Evolutionary conservation across 2,329 filamentous ascomycete genomes (phyloP).

Genomic region (Sclerotiophoma versabilis): DNA sequence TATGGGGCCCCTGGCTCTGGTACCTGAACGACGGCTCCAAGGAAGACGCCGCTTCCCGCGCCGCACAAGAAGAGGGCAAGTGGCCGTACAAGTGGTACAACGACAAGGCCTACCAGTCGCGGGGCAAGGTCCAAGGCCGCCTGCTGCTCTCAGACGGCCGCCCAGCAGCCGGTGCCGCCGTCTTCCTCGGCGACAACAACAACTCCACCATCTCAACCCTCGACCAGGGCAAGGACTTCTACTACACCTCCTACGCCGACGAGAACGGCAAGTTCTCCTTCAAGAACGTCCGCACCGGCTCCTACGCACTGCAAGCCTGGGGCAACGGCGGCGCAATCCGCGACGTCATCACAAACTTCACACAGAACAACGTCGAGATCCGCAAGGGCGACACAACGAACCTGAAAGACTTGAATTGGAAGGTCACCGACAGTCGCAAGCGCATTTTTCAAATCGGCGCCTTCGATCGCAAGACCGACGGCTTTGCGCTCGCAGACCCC

Average conservation of each 20-base stretch:
- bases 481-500: slow-evolving; percentile 54
- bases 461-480: slow-evolving; percentile 56
- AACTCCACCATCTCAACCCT: slow-evolving; percentile 55
- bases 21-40: slow-evolving; percentile 58
- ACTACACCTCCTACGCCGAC: slow-evolving; percentile 59
- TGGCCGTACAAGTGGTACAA: slow-evolving; percentile 62
- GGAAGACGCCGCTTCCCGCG: slow-evolving; percentile 51
- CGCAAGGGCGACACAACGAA: slow-evolving; percentile 43
- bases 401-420: slow-evolving; percentile 54
- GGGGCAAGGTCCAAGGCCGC: slow-evolving; percentile 55
- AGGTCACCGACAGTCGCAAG: slow-evolving; percentile 44
- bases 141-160: slow-evolving; percentile 58
- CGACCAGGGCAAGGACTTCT: slow-evolving; percentile 58
- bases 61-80: slow-evolving; percentile 50
- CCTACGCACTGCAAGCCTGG: slow-evolving; percentile 60
- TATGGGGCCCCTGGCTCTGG: slow-evolving; percentile 52
- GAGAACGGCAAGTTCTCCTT: slow-evolving; percentile 54
- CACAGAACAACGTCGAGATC: slow-evolving; percentile 53
- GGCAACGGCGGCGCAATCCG: slow-evolving; percentile 55
- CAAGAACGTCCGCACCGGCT: slow-evolving; percentile 53
- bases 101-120: slow-evolving; percentile 57
- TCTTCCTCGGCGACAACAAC: slow-evolving; percentile 60
- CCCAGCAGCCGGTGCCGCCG: slow-evolving; percentile 56
- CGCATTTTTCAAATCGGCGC: slow-evolving; percentile 59
- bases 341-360: slow-evolving; percentile 56